These are phyloP conservation scores for Podosphaera leucotricha DNA, from an alignment of 2,329 filamentous ascomycete species.

Conservation along the genomic window DNA sequence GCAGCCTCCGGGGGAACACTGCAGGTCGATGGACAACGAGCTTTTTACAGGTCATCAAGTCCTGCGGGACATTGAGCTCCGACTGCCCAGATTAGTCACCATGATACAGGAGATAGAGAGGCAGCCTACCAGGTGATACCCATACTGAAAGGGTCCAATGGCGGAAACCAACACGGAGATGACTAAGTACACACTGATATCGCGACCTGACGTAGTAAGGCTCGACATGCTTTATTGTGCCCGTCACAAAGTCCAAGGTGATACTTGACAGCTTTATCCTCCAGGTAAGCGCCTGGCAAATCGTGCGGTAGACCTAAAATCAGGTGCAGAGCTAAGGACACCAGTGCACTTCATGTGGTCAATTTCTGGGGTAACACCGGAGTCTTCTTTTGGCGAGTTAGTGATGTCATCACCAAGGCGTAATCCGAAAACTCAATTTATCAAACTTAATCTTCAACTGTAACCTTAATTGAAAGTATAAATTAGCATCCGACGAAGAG, in stretches of 20 bases:
- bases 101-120: neutral
- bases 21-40: conserved; percentile 21
- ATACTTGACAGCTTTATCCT: neutral
- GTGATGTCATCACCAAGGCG: no score
- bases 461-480: no score
- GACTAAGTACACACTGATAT: conserved; percentile 51
- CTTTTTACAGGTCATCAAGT: conserved; percentile 70
- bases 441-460: no score
- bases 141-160: conserved; percentile 77
- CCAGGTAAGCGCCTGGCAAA: neutral
- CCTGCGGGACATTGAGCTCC: conserved; percentile 85
- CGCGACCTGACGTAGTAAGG: neutral
- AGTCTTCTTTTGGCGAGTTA: no score
- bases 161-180: conserved; percentile 55
- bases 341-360: no score
- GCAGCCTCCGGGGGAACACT: conserved; percentile 19
- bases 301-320: no score
- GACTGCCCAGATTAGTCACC: conserved; percentile 28
- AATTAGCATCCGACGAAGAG: no score
- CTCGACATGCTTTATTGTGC: neutral
- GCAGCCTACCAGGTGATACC: conserved; percentile 59
- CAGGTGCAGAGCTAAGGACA: no score
- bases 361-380: no score
- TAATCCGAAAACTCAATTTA: no score
- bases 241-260: no score